Conservation (phyloP, 2,329 filamentous ascomycete genomes). For the Colletotrichum cordylinicola region DNA sequence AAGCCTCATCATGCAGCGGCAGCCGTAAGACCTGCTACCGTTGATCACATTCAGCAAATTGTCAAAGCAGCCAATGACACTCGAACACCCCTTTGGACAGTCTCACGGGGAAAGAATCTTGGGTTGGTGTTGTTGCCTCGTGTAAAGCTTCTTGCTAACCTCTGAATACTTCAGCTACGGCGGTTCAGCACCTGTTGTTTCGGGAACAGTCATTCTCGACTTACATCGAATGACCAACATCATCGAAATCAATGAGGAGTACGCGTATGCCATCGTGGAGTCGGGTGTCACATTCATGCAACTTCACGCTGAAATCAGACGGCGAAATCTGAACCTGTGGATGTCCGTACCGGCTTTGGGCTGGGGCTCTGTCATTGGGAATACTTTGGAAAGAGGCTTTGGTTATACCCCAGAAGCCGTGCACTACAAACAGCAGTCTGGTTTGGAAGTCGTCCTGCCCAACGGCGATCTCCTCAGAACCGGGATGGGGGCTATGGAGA, state of each 20-base stretch:
- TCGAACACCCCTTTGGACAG: neutral
- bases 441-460: constrained; percentile 47
- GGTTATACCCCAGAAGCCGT: constrained; percentile 33
- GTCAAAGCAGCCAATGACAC: neutral
- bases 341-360: constrained; percentile 47
- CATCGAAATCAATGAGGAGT: constrained; percentile 45
- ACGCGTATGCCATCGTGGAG: constrained; percentile 49
- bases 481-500: constrained; percentile 43
- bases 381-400: constrained; percentile 40
- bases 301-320: constrained; percentile 35
- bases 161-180: constrained; percentile 37
- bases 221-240: constrained; percentile 47
- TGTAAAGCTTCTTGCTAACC: neutral
- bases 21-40: neutral
- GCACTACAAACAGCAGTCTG: constrained; percentile 45
- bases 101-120: neutral
- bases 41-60: neutral
- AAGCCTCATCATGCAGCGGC: neutral
- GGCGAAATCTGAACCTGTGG: constrained; percentile 46
- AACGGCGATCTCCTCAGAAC: constrained; percentile 41
- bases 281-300: constrained; percentile 50
- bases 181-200: constrained; percentile 43
- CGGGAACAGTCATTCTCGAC: constrained; percentile 46
- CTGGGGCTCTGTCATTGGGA: constrained; percentile 15
- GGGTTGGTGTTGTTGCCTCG: neutral